Percentiles rank a stretch among this genome's conserved stretches.
These are phyloP conservation scores for Suillus luteus DNA, from an alignment of 768 basidiomycete genomes.

Conservation along the genomic window DNA sequence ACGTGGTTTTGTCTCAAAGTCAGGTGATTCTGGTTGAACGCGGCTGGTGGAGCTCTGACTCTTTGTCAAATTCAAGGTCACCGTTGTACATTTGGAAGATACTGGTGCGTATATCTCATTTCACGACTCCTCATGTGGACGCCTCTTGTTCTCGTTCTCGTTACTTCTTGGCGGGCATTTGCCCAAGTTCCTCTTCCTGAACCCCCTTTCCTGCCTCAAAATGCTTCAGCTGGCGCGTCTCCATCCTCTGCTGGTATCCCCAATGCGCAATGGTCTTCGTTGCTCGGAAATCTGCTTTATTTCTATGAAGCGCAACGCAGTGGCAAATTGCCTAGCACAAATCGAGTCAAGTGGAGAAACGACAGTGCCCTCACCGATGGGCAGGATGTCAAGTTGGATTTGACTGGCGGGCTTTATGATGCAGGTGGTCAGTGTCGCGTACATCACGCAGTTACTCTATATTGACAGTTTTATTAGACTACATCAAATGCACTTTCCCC, in stretches of 20 bases:
- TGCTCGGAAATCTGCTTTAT: slow-evolving; percentile 80
- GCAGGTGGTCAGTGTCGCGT: slow-evolving; percentile 66
- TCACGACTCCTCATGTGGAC: slow-evolving; percentile 23
- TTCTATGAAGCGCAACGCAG: slow-evolving; percentile 94
- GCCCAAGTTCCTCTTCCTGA: slow-evolving; percentile 67
- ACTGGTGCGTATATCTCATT: slow-evolving; percentile 5
- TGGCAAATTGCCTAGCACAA: slow-evolving; percentile 65
- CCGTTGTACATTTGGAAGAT: neutral
- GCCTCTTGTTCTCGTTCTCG: slow-evolving; percentile 14
- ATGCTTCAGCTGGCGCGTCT: slow-evolving; percentile 55
- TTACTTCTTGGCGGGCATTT: slow-evolving; percentile 30
- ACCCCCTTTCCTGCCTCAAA: slow-evolving; percentile 66
- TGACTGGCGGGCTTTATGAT: slow-evolving; percentile 90
- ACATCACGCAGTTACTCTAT: slow-evolving; percentile 8
- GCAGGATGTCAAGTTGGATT: slow-evolving; percentile 66
- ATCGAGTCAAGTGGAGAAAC: slow-evolving; percentile 88
- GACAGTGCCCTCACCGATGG: slow-evolving; percentile 80
- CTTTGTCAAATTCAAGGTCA: neutral
- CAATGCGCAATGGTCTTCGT: slow-evolving; percentile 79
- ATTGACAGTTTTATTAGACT: slow-evolving; percentile 50
- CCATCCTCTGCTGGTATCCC: slow-evolving; percentile 47
- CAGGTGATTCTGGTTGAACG: slow-evolving; percentile 19
- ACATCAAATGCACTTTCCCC: slow-evolving; percentile 86
- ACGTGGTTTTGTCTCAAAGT: neutral
- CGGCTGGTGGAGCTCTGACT: neutral